These are phyloP conservation scores for Pythium periplocum DNA, from an alignment of 352 stramenopile genomes.

Conservation along the genomic window DNA sequence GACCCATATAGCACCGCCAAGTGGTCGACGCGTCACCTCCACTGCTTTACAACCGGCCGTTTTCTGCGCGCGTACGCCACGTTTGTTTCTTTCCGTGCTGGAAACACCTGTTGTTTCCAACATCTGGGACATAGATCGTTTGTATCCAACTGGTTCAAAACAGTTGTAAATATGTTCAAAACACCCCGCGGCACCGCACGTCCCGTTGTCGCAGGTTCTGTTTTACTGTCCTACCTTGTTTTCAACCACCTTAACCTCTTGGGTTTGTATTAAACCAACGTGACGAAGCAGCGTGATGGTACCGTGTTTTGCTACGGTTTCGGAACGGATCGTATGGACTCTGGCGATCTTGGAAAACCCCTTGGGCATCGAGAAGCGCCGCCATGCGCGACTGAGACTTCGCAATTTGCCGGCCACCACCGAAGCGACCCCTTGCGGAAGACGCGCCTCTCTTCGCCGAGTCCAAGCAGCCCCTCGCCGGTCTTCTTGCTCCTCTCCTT, in stretches of 20 bases:
- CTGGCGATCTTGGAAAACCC: conserved; percentile 21
- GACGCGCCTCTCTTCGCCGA: conserved; percentile 8
- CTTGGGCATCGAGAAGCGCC: too few relatives aligned
- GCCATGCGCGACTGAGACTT: conserved; percentile 12
- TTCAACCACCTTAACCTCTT: conserved; percentile 3
- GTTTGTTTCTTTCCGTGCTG: too few relatives aligned
- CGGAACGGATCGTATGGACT: conserved; percentile 1
- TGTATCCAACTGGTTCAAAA: conserved; percentile 7
- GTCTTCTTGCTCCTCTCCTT: conserved; percentile 2
- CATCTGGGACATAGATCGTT: neutral
- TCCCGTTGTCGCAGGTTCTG: neutral
- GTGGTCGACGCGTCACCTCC: conserved; percentile 42
- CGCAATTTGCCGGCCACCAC: conserved; percentile 22
- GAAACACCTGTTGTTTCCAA: conserved; percentile 5
- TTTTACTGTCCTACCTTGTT: conserved; percentile 6
- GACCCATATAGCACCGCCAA: conserved; percentile 26
- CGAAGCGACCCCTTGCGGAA: conserved; percentile 20
- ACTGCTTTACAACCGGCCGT: conserved; percentile 14
- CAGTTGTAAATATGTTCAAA: conserved; percentile 8
- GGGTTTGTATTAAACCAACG: conserved; percentile 1
- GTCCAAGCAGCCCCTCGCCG: too few relatives aligned
- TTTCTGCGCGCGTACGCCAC: too few relatives aligned
- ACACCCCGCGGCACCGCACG: conserved; percentile 12
- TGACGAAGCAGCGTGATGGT: neutral
- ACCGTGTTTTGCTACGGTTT: conserved; percentile 18